Evolutionary conservation across 1,139 yeast genomes (phyloP).

Genomic region (Nadsonia commutata): DNA sequence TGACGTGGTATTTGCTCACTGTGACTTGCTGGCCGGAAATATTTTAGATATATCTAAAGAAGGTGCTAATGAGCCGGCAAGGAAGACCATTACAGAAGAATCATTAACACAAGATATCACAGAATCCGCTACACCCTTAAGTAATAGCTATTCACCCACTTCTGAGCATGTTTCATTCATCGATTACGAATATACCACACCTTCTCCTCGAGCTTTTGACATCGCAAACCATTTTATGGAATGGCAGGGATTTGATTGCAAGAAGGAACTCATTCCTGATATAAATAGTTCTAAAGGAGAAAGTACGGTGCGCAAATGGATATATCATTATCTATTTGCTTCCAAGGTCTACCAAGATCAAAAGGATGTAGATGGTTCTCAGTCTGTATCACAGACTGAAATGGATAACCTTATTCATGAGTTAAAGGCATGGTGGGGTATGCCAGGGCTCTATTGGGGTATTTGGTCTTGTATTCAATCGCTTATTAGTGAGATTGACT

Average conservation of each 20-base stretch:
- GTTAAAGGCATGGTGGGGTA: constrained; percentile 48
- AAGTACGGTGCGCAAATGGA: constrained; percentile 33
- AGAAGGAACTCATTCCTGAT: constrained; percentile 41
- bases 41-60: constrained; percentile 26
- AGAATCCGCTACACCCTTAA: neutral
- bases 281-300: constrained; percentile 32
- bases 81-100: neutral
- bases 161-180: constrained; percentile 37
- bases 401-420: constrained; percentile 37
- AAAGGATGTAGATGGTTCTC: too few species aligned
- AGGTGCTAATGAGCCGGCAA: constrained; percentile 2
- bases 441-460: constrained; percentile 82
- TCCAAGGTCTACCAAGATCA: constrained; percentile 7
- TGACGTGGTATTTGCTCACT: constrained; percentile 45
- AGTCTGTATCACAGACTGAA: constrained; percentile 11
- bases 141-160: constrained; percentile 24
- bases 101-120: neutral
- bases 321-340: constrained; percentile 21
- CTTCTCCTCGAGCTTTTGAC: constrained; percentile 71
- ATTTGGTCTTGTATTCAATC: constrained; percentile 73
- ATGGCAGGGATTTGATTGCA: constrained; percentile 78
- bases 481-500: constrained; percentile 55
- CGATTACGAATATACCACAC: constrained; percentile 70
- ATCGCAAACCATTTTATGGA: constrained; percentile 78
- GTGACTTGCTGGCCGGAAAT: constrained; percentile 62